These are phyloP conservation scores for Pestalotiopsis sp. DNA, from an alignment of 2,329 filamentous ascomycete species.

Conservation along the genomic window DNA sequence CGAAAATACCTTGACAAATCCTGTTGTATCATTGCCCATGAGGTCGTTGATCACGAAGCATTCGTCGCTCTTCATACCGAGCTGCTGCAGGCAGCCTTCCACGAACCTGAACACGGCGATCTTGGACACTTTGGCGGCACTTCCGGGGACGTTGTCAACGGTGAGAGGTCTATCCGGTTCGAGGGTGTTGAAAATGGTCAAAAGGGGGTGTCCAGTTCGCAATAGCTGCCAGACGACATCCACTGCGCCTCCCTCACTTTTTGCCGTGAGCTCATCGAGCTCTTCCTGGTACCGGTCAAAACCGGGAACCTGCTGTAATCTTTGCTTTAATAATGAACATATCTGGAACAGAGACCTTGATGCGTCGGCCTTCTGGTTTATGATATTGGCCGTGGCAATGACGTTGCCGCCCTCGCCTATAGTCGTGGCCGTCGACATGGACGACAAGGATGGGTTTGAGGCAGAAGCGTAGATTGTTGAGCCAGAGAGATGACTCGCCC, in stretches of 20 bases:
- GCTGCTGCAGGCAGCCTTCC: slow-evolving; percentile 81
- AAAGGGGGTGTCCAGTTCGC: slow-evolving; percentile 78
- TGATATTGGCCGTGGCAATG: slow-evolving; percentile 86
- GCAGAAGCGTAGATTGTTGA: slow-evolving; percentile 52
- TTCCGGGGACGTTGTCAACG: slow-evolving; percentile 62
- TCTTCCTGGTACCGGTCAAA: slow-evolving; percentile 77
- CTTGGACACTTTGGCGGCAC: slow-evolving; percentile 78
- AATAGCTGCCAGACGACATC: slow-evolving; percentile 89
- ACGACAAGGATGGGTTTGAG: slow-evolving; percentile 16
- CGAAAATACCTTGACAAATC: slow-evolving; percentile 81
- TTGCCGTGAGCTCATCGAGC: slow-evolving; percentile 67
- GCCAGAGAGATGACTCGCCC: slow-evolving; percentile 65
- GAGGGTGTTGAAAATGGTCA: slow-evolving; percentile 87
- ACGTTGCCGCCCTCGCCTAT: slow-evolving; percentile 54
- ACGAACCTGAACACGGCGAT: slow-evolving; percentile 91
- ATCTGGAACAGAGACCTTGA: slow-evolving; percentile 93
- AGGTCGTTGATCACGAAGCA: slow-evolving; percentile 92
- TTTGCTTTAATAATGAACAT: slow-evolving; percentile 81
- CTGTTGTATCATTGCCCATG: slow-evolving; percentile 91
- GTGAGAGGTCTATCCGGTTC: slow-evolving; percentile 69
- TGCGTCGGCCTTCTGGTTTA: slow-evolving; percentile 94
- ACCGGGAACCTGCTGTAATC: slow-evolving; percentile 79
- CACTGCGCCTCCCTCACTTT: slow-evolving; percentile 73
- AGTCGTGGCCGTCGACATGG: slow-evolving; percentile 21
- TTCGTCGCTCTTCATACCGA: slow-evolving; percentile 77